phyloP scores from a whole-genome alignment of 2,329 filamentous ascomycete genomes.

The Exophiala viscosa region DNA sequence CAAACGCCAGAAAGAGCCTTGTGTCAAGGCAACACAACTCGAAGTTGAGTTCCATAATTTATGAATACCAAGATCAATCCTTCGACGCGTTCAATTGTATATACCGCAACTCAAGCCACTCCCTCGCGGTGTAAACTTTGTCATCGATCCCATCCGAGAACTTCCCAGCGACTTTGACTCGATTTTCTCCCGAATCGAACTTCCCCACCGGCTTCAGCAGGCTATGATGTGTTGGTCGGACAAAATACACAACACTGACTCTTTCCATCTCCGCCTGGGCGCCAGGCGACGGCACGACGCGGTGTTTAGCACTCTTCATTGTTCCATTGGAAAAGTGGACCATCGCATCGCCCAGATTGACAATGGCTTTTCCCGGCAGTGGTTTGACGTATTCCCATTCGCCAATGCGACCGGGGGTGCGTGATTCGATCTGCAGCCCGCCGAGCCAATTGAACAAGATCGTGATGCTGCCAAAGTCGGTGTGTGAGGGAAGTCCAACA shows the following conservation, averaged over 20 bases:
- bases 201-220: slow-evolving; percentile 7
- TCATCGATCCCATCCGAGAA: slow-evolving; percentile 5
- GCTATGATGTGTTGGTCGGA: slow-evolving; percentile 36
- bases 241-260: slow-evolving; percentile 55
- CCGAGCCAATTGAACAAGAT: slow-evolving; percentile 32
- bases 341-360: slow-evolving; percentile 45
- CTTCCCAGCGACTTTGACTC: slow-evolving; percentile 4
- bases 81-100: neutral
- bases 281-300: slow-evolving; percentile 50
- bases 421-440: slow-evolving; percentile 32
- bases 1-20: neutral
- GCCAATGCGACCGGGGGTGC: slow-evolving; percentile 34
- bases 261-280: slow-evolving; percentile 43
- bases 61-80: neutral
- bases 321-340: slow-evolving; percentile 44
- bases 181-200: neutral
- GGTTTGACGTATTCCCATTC: slow-evolving; percentile 53
- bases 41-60: neutral
- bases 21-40: neutral
- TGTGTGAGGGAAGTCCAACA: slow-evolving; percentile 27
- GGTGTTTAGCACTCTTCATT: slow-evolving; percentile 44
- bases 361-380: slow-evolving; percentile 44
- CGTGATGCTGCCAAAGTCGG: slow-evolving; percentile 35
- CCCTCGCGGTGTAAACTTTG: slow-evolving; percentile 7
- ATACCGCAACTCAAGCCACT: slow-evolving; percentile 9